A percentile compares a stretch with the other conserved stretches of the same genome.
Evolutionary conservation across 768 basidiomycete genomes (phyloP).

Genomic region (Psilocybe sp.): DNA sequence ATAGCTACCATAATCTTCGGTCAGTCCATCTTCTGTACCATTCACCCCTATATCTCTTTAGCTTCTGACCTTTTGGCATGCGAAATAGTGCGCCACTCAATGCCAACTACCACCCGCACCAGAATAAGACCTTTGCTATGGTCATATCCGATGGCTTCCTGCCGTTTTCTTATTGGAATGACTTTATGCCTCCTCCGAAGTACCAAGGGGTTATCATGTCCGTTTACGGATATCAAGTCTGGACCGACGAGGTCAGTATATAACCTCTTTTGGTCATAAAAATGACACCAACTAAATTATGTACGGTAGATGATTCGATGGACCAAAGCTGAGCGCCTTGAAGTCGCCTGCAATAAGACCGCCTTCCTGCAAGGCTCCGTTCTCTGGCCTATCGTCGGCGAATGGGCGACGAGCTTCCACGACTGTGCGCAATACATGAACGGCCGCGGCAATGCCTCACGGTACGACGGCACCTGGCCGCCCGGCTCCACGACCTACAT

Average conservation of each 20-base stretch:
- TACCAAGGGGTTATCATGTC: conserved; percentile 72
- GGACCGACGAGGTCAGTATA: conserved; percentile 46
- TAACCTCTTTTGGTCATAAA: not conserved
- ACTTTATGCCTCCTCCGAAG: conserved; percentile 48
- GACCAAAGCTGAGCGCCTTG: conserved; percentile 40
- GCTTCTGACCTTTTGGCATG: too few relatives aligned
- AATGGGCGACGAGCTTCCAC: conserved; percentile 76
- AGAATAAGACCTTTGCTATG: conserved; percentile 18
- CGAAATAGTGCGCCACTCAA: too few relatives aligned
- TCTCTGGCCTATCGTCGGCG: conserved; percentile 82
- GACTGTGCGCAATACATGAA: conserved; percentile 85
- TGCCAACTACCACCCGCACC: too few relatives aligned
- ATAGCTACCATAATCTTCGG: too few relatives aligned
- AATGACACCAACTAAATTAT: too few relatives aligned
- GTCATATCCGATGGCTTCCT: conserved; percentile 80
- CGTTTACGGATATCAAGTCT: conserved; percentile 77
- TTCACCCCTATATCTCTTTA: too few relatives aligned
- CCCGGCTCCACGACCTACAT: conserved; percentile 50
- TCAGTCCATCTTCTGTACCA: too few relatives aligned
- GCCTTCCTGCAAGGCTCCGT: conserved; percentile 46
- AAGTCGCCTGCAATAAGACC: conserved; percentile 46
- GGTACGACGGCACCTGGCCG: conserved; percentile 59
- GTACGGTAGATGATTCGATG: too few relatives aligned
- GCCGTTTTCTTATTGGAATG: conserved; percentile 62
- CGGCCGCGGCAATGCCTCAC: conserved; percentile 66